Evolutionary conservation across 495 filamentous ascomycete genomes (phyloP), one percentile per base, ranked within the genome.

Genomic region (Penicillium parvum): DNA sequence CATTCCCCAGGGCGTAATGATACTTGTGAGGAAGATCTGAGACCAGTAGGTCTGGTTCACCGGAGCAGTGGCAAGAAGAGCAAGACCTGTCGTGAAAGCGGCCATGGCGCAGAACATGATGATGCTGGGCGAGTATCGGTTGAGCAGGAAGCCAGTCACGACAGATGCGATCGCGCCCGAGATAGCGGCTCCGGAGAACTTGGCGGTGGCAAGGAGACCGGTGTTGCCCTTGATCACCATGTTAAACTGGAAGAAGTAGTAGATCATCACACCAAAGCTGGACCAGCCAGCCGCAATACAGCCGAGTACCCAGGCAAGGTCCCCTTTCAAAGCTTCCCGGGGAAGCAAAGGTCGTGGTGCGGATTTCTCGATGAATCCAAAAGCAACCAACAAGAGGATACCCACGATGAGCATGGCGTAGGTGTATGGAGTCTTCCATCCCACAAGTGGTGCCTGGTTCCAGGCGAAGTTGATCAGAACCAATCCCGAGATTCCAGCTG

Each of bases 381-480:
- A 86, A 1, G 62, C 37, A 2, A 37, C 61, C 7, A 84, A 48
- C 8, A 73, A 45, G 8, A 79, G 23, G 20, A 80, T 23, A 1
- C 79, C 79, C 14, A 81, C 23, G 22, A 79, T 72, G n/a, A 86
- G 60, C 9, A 75, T 54, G 5, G 69, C 58, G 43, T 79, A 79
- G 22, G 64, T 66, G 33, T 81, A 76, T 0, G 79, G 71, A 21
- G 53, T 56, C 18, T 46, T 22, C 82, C 82, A 86, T 8, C 79
- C 79, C 4, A 75, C 76, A 7, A 73, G 57, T 0, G 79, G 65
- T 0, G 68, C 80, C 44, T 83, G 80, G 41, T 84, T 84, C 76
- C 72, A 78, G 0, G 77, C 68, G 41, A 81, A 70, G 46, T 80
- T 81, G 57, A 81, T 61, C n/a, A 85, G 58, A 7, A 83, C 57